Evolutionary conservation across 1,284 basidiomycete genomes (phyloP).

Genomic region (Schizopora paradoxa): DNA sequence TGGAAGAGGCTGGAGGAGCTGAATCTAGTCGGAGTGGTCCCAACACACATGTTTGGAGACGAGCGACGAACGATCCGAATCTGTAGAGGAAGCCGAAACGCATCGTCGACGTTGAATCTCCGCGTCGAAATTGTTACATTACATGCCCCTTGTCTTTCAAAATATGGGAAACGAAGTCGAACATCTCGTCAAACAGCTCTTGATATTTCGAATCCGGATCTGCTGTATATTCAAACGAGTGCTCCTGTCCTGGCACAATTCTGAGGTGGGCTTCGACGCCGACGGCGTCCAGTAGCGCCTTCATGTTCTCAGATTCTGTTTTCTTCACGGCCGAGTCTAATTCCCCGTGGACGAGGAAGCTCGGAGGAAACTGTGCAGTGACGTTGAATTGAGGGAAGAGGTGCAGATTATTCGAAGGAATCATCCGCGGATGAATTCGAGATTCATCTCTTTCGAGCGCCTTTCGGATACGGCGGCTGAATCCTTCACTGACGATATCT

Average conservation of each 20-base stretch:
- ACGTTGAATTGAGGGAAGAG: constrained; percentile 53
- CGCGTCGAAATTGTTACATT: too few relatives aligned
- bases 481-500: constrained; percentile 6
- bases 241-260: constrained; percentile 44
- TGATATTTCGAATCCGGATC: constrained; percentile 12
- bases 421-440: constrained; percentile 21
- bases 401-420: constrained; percentile 34
- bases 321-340: constrained; percentile 47
- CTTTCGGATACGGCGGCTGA: neutral
- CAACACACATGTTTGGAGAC: too few relatives aligned
- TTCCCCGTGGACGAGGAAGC: constrained; percentile 50
- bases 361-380: constrained; percentile 43
- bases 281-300: constrained; percentile 32
- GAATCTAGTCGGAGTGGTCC: too few relatives aligned
- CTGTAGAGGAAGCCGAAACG: too few relatives aligned
- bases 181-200: constrained; percentile 17
- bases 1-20: too few relatives aligned
- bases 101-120: too few relatives aligned
- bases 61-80: too few relatives aligned
- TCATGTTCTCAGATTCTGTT: constrained; percentile 41
- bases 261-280: constrained; percentile 36
- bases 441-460: constrained; percentile 7
- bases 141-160: too few relatives aligned
- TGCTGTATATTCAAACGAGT: constrained; percentile 38
- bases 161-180: constrained; percentile 14